phyloP scores from a whole-genome alignment of 2,329 filamentous ascomycete genomes.

The Leptoxyphium fumago region DNA sequence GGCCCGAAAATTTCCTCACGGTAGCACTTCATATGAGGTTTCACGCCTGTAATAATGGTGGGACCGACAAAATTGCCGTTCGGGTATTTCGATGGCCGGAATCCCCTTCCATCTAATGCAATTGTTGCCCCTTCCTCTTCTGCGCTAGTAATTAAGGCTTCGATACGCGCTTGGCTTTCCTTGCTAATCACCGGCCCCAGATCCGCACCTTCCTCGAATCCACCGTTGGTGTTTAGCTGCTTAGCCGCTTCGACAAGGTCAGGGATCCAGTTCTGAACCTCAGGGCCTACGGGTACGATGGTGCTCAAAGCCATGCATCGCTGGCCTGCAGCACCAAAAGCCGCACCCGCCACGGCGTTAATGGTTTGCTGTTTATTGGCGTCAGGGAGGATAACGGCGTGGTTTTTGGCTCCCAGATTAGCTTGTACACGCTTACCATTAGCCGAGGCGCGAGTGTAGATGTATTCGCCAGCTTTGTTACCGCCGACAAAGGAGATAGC shows the following conservation, averaged over 20 bases:
- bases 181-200: constrained; percentile 63
- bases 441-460: constrained; percentile 56
- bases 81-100: constrained; percentile 57
- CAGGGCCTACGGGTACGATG: constrained; percentile 59
- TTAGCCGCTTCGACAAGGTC: constrained; percentile 60
- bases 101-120: constrained; percentile 58
- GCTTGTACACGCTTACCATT: constrained; percentile 73
- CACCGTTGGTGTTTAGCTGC: constrained; percentile 53
- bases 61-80: constrained; percentile 65
- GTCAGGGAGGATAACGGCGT: constrained; percentile 65
- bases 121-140: constrained; percentile 63
- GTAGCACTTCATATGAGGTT: constrained; percentile 63
- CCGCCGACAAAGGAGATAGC: constrained; percentile 66
- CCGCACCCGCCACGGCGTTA: constrained; percentile 63
- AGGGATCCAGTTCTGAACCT: constrained; percentile 63
- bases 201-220: constrained; percentile 60
- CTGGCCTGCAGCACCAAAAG: constrained; percentile 66
- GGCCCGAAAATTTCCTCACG: constrained; percentile 67
- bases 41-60: constrained; percentile 64
- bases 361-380: constrained; percentile 73
- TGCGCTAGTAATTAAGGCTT: constrained; percentile 54
- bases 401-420: constrained; percentile 71
- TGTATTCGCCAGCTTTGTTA: constrained; percentile 72
- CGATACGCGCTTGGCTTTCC: constrained; percentile 58
- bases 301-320: constrained; percentile 71